Base-by-base conservation (phyloP, 192 early-diverging fungal species). In the Haplosporangium gracile region DNA sequence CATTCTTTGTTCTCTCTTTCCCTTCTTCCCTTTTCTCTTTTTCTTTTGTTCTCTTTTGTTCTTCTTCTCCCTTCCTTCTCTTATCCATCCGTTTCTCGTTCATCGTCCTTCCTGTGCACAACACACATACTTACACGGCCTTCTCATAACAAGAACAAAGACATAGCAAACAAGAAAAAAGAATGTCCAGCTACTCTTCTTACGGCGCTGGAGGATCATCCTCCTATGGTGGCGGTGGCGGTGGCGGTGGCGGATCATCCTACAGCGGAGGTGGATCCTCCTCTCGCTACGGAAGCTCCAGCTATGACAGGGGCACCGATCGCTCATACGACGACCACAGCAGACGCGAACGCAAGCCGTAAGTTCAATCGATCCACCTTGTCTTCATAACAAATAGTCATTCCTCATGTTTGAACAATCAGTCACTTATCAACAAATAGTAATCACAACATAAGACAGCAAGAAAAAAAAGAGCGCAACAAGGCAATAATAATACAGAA, bases 301-400 rank as follows among this genome's bases (percentile, higher is more conserved):
- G 72, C 39, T 68, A 89, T 40, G 85, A 90, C 42, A 81, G 91
- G 78, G 93, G 93, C 74, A 90, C 88, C 81, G 92, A 93, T 72
- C 89, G 91, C 68, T 90, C 92, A 20, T 94, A 94, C 55, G 92
- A 93, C 51, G 93, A 94, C 49, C 85, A 89, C 88, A 93, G 93
- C 84, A 89, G 93, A 38, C 89, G 93, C 40, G 93, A 91, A 51
- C 92, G 91, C 89, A 94, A 93, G 86, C 91, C 91, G 87, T 90
- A 88, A 69, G 89, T 83, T 22, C 20, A 16, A 4, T 63, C 26
- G 16, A 16, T 70, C 38, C 22, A 29, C 39, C 69, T 75, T 13
- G 69, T 57, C 32, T 26, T 51, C 13, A 43, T 68, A 51, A 22
- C 49, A 51, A 51, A 4, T 51, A 10, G 15, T 11, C 2, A 15